Conservation (phyloP, 495 filamentous ascomycete genomes). For the Penicillium diatomitis region DNA sequence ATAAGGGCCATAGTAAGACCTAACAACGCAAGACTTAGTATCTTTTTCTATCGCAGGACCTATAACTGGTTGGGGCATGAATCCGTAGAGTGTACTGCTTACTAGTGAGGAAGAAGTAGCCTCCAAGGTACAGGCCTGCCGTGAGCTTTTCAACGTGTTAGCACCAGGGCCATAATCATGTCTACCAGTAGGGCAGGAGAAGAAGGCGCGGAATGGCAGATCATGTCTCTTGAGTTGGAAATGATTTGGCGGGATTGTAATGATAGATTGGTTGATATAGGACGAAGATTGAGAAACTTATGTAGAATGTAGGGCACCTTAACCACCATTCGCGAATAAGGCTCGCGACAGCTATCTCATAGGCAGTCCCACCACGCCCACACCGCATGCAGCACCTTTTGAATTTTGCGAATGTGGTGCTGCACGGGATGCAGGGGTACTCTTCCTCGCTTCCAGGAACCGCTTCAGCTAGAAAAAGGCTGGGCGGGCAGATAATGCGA, state of each 20-base stretch:
- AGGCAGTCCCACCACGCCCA: conserved; percentile 82
- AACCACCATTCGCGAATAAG: conserved; percentile 63
- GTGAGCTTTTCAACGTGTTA: conserved; percentile 32
- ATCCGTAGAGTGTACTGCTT: conserved; percentile 10
- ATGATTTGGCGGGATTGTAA: background rate
- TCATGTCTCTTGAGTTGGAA: too few relatives aligned
- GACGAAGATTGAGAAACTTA: conserved; percentile 4
- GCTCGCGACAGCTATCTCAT: conserved; percentile 71
- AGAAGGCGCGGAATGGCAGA: background rate
- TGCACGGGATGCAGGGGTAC: conserved; percentile 69
- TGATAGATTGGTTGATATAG: conserved; percentile 13
- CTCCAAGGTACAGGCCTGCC: conserved; percentile 41
- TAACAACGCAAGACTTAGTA: conserved; percentile 21
- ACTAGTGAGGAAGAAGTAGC: conserved; percentile 48
- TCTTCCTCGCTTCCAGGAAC: conserved; percentile 99
- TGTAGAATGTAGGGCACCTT: conserved; percentile 77
- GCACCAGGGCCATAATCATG: conserved; percentile 2
- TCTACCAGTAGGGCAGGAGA: conserved; percentile 13
- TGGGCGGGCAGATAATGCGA: conserved; percentile 94
- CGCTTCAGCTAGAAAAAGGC: conserved; percentile 72
- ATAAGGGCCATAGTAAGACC: conserved; percentile 67
- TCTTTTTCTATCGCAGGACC: conserved; percentile 3
- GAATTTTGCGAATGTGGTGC: conserved; percentile 67
- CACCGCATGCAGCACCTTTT: conserved; percentile 61
- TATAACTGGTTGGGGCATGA: background rate